These are phyloP conservation scores for Cytospora schulzeri DNA, from an alignment of 2,329 filamentous ascomycete genomes.

Conservation along the genomic window DNA sequence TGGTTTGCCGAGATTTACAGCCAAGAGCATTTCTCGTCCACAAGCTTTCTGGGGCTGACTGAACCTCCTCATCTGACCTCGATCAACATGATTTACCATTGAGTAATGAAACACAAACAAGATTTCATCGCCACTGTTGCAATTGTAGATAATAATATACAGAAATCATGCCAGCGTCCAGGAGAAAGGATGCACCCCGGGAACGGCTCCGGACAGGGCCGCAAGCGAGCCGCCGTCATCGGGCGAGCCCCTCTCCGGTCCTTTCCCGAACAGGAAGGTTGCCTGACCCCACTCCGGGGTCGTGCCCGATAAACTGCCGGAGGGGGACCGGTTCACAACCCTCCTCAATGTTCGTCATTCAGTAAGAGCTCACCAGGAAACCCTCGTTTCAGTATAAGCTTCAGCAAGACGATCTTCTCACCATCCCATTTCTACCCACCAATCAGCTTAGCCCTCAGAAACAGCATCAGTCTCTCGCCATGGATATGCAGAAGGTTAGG, in stretches of 20 bases:
- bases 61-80: too few species aligned
- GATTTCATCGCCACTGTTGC: too few species aligned
- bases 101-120: too few species aligned
- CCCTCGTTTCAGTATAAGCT: too few species aligned
- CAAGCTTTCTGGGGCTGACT: too few species aligned
- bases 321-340: not conserved
- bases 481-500: constrained; percentile 59
- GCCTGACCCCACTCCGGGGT: constrained; percentile 3
- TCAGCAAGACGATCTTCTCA: not conserved
- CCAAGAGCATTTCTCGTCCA: too few species aligned
- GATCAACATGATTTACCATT: too few species aligned
- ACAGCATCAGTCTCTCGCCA: not conserved
- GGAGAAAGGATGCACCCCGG: not conserved
- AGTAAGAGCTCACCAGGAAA: not conserved
- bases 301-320: constrained; percentile 12
- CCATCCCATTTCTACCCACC: not conserved
- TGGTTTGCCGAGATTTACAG: too few species aligned
- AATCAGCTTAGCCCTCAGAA: not conserved
- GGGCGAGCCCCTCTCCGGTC: constrained; percentile 9
- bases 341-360: not conserved
- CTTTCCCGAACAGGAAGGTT: constrained; percentile 19
- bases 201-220: constrained; percentile 15
- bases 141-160: not conserved
- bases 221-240: constrained; percentile 15
- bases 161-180: not conserved